These are phyloP conservation scores for Paraconiothyrium brasiliense DNA, from an alignment of 2,329 filamentous ascomycete genomes.

Conservation along the genomic window DNA sequence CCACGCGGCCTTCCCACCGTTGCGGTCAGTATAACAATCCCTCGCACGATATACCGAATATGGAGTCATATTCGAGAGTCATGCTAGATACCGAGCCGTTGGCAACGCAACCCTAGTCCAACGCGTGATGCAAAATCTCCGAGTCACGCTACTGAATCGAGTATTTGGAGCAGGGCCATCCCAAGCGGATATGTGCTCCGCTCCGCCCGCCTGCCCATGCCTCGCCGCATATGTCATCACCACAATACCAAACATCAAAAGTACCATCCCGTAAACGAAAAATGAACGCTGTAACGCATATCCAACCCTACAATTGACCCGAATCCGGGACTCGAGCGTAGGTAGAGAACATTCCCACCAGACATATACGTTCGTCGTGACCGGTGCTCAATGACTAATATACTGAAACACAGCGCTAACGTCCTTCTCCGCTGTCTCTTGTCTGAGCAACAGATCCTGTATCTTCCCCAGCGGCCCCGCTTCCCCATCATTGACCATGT, in stretches of 20 bases:
- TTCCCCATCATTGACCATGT: slow-evolving; percentile 82
- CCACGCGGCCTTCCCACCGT: not conserved
- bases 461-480: slow-evolving; percentile 77
- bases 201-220: not conserved
- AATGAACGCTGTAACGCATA: not conserved
- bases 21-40: not conserved
- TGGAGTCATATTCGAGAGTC: not conserved
- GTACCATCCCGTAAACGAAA: not conserved
- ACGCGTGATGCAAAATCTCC: not conserved
- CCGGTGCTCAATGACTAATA: slow-evolving; percentile 77
- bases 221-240: not conserved
- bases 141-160: not conserved
- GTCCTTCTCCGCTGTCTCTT: slow-evolving; percentile 79
- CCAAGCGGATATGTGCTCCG: not conserved
- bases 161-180: not conserved
- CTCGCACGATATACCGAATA: not conserved
- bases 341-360: not conserved
- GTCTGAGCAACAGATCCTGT: slow-evolving; percentile 88
- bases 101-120: not conserved
- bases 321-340: not conserved
- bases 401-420: slow-evolving; percentile 98
- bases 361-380: not conserved
- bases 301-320: not conserved
- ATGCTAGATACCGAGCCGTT: not conserved
- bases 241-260: not conserved